These are phyloP conservation scores for Crataegus laevigata DNA, from an alignment of 306 rosid species.

Conservation along the genomic window DNA sequence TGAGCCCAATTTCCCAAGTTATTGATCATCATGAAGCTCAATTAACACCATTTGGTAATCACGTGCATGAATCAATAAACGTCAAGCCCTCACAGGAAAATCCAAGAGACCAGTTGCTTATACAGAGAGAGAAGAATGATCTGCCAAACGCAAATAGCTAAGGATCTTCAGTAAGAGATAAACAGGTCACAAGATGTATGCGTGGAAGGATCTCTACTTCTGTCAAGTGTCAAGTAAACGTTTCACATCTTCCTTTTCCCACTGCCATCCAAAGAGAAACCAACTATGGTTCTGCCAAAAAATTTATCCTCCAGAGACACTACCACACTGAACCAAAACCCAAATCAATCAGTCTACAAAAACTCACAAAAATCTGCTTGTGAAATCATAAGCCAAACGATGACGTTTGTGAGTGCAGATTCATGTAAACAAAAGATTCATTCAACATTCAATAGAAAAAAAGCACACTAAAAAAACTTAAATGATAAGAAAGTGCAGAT, in stretches of 20 bases:
- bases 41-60: slow-evolving; percentile 10
- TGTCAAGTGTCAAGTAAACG: slow-evolving; percentile 5
- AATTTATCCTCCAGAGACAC: slow-evolving; percentile 7
- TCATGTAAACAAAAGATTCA: neutral
- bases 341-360: slow-evolving; percentile 16
- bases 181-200: neutral
- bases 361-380: neutral
- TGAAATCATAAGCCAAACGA: neutral
- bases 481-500: neutral
- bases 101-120: neutral
- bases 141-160: neutral
- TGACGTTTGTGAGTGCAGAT: neutral
- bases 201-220: slow-evolving; percentile 3
- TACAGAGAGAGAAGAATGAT: slow-evolving; percentile 8
- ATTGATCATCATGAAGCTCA: slow-evolving; percentile 21
- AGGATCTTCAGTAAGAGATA: slow-evolving; percentile 9
- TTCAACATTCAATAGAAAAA: neutral
- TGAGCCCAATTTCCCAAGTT: slow-evolving; percentile 21
- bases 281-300: slow-evolving; percentile 17
- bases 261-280: slow-evolving; percentile 12
- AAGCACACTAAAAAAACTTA: neutral
- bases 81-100: neutral
- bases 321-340: slow-evolving; percentile 20
- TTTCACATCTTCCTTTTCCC: slow-evolving; percentile 22
- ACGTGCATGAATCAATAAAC: neutral